Percentiles rank a stretch among this genome's conserved stretches.
Conservation (phyloP, 2,329 filamentous ascomycete genomes). For the Claviceps cyperi region DNA sequence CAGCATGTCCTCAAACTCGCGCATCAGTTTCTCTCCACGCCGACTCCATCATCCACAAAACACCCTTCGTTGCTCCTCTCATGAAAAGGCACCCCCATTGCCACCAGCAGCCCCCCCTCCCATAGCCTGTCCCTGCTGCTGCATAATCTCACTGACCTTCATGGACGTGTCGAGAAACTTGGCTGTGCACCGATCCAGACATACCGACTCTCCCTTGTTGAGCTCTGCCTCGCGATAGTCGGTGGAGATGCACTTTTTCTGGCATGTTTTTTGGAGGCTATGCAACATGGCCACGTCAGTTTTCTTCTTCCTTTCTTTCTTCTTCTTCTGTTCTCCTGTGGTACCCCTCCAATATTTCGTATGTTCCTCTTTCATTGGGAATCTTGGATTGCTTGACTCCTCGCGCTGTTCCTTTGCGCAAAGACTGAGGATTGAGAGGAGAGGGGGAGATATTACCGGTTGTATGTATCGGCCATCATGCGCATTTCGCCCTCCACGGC, state of each 20-base stretch:
- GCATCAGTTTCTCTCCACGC: background rate
- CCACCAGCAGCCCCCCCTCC: conserved; percentile 26
- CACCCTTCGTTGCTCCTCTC: conserved; percentile 1
- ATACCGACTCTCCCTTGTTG: conserved; percentile 98
- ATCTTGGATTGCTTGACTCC: no score
- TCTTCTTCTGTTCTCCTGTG: background rate
- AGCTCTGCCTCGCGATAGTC: conserved; percentile 93
- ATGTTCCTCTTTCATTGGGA: background rate
- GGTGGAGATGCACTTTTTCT: conserved; percentile 81
- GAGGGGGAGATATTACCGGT: conserved; percentile 48
- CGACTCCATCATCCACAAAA: background rate
- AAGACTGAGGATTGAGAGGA: background rate
- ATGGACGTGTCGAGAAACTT: conserved; percentile 99
- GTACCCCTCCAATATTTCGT: background rate
- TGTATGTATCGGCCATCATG: conserved; percentile 96
- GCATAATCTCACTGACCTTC: conserved; percentile 95
- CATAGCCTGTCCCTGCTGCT: conserved; percentile 62
- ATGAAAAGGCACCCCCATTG: conserved; percentile 23
- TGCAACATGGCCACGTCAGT: background rate
- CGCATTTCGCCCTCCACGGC: conserved; percentile 95
- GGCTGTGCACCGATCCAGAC: conserved; percentile 88
- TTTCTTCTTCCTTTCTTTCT: background rate
- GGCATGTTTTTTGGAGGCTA: conserved; percentile 78
- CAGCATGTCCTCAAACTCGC: background rate
- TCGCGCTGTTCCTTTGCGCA: background rate